These are phyloP conservation scores for Nymphaea thermarum DNA, from an alignment of 164 flowering plant species.

Conservation along the genomic window DNA sequence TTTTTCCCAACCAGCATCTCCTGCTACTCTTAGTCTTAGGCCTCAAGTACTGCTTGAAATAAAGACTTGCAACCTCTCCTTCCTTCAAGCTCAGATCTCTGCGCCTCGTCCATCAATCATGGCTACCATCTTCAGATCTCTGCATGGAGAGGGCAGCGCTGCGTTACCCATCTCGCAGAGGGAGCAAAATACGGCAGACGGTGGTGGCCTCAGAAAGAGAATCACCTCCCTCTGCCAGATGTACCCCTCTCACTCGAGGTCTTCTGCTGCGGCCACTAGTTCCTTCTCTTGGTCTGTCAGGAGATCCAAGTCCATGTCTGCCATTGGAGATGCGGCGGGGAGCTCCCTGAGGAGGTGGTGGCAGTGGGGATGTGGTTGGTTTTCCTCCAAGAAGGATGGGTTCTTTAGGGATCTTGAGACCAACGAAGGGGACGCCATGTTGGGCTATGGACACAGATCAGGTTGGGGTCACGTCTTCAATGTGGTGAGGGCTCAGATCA, in stretches of 20 bases:
- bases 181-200: slow-evolving; percentile 2
- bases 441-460: slow-evolving; percentile 47
- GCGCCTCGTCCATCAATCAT: slow-evolving; percentile 3
- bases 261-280: slow-evolving; percentile 7
- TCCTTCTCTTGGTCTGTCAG: slow-evolving; percentile 31
- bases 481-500: slow-evolving; percentile 47
- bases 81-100: background rate
- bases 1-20: too few species aligned
- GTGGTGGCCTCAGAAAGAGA: slow-evolving; percentile 27
- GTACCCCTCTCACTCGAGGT: slow-evolving; percentile 24
- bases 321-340: slow-evolving; percentile 38
- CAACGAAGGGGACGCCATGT: slow-evolving; percentile 47
- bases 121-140: slow-evolving; percentile 14
- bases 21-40: too few species aligned
- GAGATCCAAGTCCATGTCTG: slow-evolving; percentile 53
- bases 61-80: background rate
- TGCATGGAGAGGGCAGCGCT: slow-evolving; percentile 9
- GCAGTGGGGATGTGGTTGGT: slow-evolving; percentile 70
- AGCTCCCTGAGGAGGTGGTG: slow-evolving; percentile 66
- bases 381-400: slow-evolving; percentile 51
- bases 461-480: slow-evolving; percentile 58
- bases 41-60: too few species aligned
- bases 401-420: slow-evolving; percentile 80
- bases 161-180: slow-evolving; percentile 23
- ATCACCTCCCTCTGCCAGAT: slow-evolving; percentile 44